Base-by-base conservation (phyloP, 805 yeast genomes). In the Tetrapisispora phaffii region DNA sequence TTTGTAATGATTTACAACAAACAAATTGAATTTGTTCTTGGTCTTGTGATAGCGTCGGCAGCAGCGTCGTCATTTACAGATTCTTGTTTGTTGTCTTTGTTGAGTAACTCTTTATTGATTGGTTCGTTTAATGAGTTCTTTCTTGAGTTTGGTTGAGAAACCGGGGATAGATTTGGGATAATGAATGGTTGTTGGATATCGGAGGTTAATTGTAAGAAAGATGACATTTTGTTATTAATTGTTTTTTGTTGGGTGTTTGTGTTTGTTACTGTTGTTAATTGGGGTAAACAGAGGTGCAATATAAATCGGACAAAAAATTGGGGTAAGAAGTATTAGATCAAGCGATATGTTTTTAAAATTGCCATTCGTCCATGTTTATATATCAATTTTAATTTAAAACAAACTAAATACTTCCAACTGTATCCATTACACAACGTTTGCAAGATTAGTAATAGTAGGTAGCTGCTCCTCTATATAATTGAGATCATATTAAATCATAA, bases 131-230 rank as follows among this genome's bases (percentile, higher is more conserved):
- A 23, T 35, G 65, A 60, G 52, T 60, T 61, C 47, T 60, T 59
- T 53, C 66, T 59, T 22, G 63, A 52, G n/a, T 49, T 32, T 29
- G 63, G 56, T 39, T 54, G 59, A 3, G 77, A 71, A 8, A 71
- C 71, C 31, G 85, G 86, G 1, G 85, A 79, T 39, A 79, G 71
- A 49, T 74, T 65, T 55, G 80, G 80, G 55, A 81, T 79, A 44
- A 81, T 72, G 55, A 80, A 80, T 52, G 88, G 86, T 62, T 75
- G 70, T 47, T 76, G 70, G 42, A 72, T 63, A 49, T 77, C 78
- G 44, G 77, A 71, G 34, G 81, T 71, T 60, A 80, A 70, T 39
- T 72, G 69, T 61, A 80, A 69, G 62, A 76, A 38, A 3, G 41
- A 80, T 49, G 60, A 60, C 55, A 52, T 55, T 39, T 39, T 46